Evolutionary conservation across 2,329 filamentous ascomycete genomes (phyloP), one percentile per base, ranked within the genome.

Genomic region (Raffaelea albimanens): DNA sequence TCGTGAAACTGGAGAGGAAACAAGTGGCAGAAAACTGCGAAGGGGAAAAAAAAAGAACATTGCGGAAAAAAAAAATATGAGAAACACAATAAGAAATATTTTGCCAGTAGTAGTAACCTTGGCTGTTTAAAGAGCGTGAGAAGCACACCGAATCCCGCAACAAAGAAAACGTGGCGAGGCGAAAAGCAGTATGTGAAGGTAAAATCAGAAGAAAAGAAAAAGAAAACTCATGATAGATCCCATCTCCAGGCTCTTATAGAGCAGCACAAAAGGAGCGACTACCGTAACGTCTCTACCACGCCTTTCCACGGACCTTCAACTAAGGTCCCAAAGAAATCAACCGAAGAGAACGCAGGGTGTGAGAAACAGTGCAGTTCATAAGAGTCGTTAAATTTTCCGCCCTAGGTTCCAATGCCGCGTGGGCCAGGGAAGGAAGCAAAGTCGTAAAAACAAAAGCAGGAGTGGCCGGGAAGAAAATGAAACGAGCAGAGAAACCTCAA

Each of bases 161-260:
- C 11, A 46, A n/a, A 42, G n/a, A n/a, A n/a, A n/a, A n/a, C n/a
- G n/a, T n/a, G n/a, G n/a, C 16, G 7, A 41, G 16, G 22, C 3
- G 22, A 44, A 41, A 42, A 45, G 39, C 11, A 39, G 20, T 19
- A 45, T 41, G 13, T 38, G 18, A 38, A 43, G 34, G 43, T n/a
- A n/a, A n/a, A n/a, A n/a, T n/a, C n/a, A n/a, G 46, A 21, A 46
- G 31, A 29, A 46, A 40, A 25, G 40, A 44, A 33, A 43, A 31
- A 36, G 34, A 16, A 46, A 44, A 39, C 44, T 45, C 45, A 48
- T 45, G 29, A 45, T 34, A 45, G 21, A 48, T 42, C 45, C 23
- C 45, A 34, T 20, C 45, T 50, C 48, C 48, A 50, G 41, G 40
- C 40, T 43, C 44, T 45, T 47, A 43, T 41, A 50, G 45, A 47